Conservation (phyloP, 1,284 basidiomycete genomes). For the Rhodotorula mucilaginosa region DNA sequence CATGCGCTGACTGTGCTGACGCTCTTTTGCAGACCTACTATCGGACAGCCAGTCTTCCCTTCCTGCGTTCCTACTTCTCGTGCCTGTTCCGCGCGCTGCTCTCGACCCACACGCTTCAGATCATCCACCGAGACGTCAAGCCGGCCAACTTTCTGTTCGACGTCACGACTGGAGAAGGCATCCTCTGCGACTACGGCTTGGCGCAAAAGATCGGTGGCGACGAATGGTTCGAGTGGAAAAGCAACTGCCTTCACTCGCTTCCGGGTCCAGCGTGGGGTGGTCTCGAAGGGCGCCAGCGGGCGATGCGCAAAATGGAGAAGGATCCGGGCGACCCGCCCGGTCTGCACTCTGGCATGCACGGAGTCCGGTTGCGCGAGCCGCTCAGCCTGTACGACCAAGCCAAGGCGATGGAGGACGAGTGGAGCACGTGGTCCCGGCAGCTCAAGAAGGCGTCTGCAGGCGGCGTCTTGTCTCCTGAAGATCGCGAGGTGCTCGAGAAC, state of each 20-base stretch:
- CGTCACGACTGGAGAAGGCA: constrained; percentile 75
- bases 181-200: constrained; percentile 91
- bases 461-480: not conserved
- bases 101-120: constrained; percentile 80
- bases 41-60: constrained; percentile 58
- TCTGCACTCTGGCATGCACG: constrained; percentile 31
- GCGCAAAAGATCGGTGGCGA: constrained; percentile 58
- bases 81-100: constrained; percentile 86
- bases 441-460: not conserved
- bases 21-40: constrained; percentile 64
- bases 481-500: not conserved
- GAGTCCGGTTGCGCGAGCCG: constrained; percentile 23
- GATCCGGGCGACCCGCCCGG: constrained; percentile 15
- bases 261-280: constrained; percentile 39
- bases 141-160: constrained; percentile 98
- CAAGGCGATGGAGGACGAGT: constrained; percentile 19
- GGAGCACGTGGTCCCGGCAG: not conserved
- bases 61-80: constrained; percentile 84
- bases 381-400: constrained; percentile 30
- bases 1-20: not conserved
- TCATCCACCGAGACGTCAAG: constrained; percentile 97
- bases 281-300: constrained; percentile 24
- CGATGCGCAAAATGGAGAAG: constrained; percentile 9
- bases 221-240: constrained; percentile 42
- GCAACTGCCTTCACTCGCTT: constrained; percentile 44